Conservation (phyloP, 2,329 filamentous ascomycete genomes). For the Macroventuria anomochaeta region DNA sequence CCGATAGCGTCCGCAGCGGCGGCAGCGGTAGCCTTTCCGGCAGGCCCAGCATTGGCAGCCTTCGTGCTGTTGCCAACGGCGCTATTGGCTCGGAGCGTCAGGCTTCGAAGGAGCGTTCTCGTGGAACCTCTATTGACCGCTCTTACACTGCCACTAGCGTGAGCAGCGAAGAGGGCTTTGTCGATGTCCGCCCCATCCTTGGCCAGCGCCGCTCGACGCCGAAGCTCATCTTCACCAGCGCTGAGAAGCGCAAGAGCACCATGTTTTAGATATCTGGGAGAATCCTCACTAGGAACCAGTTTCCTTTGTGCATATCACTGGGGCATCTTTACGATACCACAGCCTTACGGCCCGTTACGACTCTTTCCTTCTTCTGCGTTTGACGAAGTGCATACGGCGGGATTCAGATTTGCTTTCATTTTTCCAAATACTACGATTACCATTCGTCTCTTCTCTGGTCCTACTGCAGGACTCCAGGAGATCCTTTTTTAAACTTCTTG, state of each 20-base stretch:
- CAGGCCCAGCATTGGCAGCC: conserved; percentile 74
- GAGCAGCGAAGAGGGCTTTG: conserved; percentile 67
- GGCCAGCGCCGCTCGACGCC: conserved; percentile 77
- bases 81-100: conserved; percentile 90
- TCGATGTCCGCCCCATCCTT: conserved; percentile 61
- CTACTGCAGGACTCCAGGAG: conserved; percentile 20
- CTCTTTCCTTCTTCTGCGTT: conserved; percentile 35
- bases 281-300: conserved; percentile 23
- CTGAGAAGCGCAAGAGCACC: conserved; percentile 85
- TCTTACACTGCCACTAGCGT: conserved; percentile 68
- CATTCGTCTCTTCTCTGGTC: conserved; percentile 39
- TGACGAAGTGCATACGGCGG: conserved; percentile 35
- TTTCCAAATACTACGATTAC: conserved; percentile 35
- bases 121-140: conserved; percentile 45
- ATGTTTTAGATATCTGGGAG: conserved; percentile 57
- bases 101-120: conserved; percentile 51
- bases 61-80: conserved; percentile 78
- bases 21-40: conserved; percentile 84
- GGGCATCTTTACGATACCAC: conserved; percentile 33
- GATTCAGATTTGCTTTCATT: conserved; percentile 26
- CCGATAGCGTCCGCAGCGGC: conserved; percentile 58
- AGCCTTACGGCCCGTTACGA: conserved; percentile 49
- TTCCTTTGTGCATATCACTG: conserved; percentile 48
- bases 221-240: conserved; percentile 84
- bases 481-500: conserved; percentile 37